Percentiles rank a stretch among this genome's conserved stretches.
Evolutionary conservation across 1,284 basidiomycete genomes (phyloP).

Genomic region (Pseudozyma sp.): DNA sequence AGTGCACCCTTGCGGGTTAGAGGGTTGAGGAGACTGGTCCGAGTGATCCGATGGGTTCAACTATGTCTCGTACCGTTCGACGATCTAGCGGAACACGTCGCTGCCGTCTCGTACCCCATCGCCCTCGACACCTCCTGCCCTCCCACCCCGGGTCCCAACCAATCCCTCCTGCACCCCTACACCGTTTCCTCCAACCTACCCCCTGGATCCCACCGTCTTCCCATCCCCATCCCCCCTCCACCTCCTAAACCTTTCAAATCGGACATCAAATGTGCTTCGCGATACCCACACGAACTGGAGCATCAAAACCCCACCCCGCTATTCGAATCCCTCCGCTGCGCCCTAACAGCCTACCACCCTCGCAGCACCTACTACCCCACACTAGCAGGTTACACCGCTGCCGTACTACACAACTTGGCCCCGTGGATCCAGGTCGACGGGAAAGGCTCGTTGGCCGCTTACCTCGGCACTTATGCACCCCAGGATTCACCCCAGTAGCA

Average conservation of each 20-base stretch:
- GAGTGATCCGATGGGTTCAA: slow-evolving; percentile 30
- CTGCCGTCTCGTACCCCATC: slow-evolving; percentile 34
- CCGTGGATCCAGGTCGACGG: slow-evolving; percentile 27
- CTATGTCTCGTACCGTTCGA: slow-evolving; percentile 33
- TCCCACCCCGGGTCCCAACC: slow-evolving; percentile 30
- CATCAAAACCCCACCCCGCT: slow-evolving; percentile 41
- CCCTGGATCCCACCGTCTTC: not conserved
- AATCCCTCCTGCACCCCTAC: slow-evolving; percentile 31
- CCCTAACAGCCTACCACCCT: slow-evolving; percentile 33
- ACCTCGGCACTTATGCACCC: slow-evolving; percentile 9
- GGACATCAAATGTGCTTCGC: not conserved
- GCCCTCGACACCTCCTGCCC: slow-evolving; percentile 26
- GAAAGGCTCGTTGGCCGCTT: slow-evolving; percentile 16
- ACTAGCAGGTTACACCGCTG: not conserved
- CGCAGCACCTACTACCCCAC: slow-evolving; percentile 21
- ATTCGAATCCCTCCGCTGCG: slow-evolving; percentile 34
- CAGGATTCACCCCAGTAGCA: not conserved
- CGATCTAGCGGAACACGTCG: slow-evolving; percentile 40
- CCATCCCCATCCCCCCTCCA: slow-evolving; percentile 10
- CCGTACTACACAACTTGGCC: slow-evolving; percentile 2
- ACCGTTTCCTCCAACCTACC: slow-evolving; percentile 30
- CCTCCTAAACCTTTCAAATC: not conserved
- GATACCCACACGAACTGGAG: slow-evolving; percentile 23
- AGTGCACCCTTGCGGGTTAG: slow-evolving; percentile 8
- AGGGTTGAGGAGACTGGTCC: slow-evolving; percentile 17